These are phyloP conservation scores for Gracilariopsis chorda DNA, from an alignment of 23 red algal species.

Conservation along the genomic window DNA sequence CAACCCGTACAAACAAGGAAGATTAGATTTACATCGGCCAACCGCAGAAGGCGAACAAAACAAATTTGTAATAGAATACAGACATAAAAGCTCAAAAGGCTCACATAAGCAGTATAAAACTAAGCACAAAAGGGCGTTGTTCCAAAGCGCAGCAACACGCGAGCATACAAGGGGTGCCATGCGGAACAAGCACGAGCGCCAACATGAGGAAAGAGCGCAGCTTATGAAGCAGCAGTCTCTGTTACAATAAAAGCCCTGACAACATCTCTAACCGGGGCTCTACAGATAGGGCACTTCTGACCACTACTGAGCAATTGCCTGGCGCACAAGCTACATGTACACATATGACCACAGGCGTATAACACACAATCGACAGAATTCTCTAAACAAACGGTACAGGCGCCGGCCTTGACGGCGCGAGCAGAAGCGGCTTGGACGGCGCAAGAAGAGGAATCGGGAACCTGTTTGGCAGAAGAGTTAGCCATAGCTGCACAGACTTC, in stretches of 20 bases:
- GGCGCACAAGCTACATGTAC: conserved; percentile 71
- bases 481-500: conserved; percentile 74
- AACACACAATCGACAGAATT: conserved; percentile 63
- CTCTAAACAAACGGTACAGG: conserved; percentile 77
- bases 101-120: too few species aligned
- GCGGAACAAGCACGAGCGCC: too few species aligned
- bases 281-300: conserved; percentile 76
- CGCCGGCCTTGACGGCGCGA: conserved; percentile 32
- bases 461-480: not conserved
- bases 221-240: conserved; percentile 2
- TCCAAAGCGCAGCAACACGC: too few species aligned
- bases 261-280: conserved; percentile 84
- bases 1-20: too few species aligned
- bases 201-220: too few species aligned
- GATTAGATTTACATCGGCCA: too few species aligned
- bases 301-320: conserved; percentile 62
- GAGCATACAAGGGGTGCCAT: too few species aligned
- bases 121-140: too few species aligned
- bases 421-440: not conserved
- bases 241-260: conserved; percentile 74
- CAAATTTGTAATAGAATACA: too few species aligned
- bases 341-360: conserved; percentile 92
- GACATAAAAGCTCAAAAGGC: too few species aligned
- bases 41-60: too few species aligned
- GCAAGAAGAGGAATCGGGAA: not conserved